These are phyloP conservation scores for Trametes sp. DNA, from an alignment of 1,284 basidiomycete genomes.

Conservation along the genomic window DNA sequence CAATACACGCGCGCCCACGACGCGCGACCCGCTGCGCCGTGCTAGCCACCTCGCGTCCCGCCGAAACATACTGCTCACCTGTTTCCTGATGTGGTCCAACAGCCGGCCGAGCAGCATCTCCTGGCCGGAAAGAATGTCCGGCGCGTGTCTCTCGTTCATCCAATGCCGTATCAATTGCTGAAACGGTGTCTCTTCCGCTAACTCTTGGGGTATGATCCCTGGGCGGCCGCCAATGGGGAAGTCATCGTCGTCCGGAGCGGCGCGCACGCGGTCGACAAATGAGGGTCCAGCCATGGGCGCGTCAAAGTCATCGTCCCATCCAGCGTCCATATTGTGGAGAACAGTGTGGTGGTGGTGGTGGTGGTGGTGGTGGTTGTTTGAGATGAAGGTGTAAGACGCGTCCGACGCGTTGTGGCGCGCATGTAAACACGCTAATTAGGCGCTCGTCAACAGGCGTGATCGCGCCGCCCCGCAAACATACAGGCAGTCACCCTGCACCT, in stretches of 20 bases:
- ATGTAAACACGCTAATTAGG: neutral
- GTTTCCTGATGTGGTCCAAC: conserved; percentile 85
- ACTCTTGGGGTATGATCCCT: conserved; percentile 30
- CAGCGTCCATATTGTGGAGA: conserved; percentile 22
- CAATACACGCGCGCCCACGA: no score
- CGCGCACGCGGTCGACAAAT: conserved; percentile 33
- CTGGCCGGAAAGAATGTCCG: conserved; percentile 80
- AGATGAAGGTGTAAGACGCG: conserved; percentile 6
- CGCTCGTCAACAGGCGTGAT: neutral
- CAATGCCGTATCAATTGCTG: conserved; percentile 79
- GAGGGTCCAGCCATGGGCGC: conserved; percentile 34
- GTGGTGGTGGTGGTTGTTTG: neutral
- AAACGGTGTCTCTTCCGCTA: conserved; percentile 52
- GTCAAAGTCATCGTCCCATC: conserved; percentile 34
- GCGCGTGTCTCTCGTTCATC: conserved; percentile 87
- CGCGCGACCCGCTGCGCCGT: neutral
- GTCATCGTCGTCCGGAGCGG: conserved; percentile 38
- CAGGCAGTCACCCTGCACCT: no score
- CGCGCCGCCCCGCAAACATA: neutral
- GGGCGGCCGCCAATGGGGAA: conserved; percentile 27
- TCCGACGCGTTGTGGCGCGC: conserved; percentile 10
- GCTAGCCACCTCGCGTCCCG: conserved; percentile 3
- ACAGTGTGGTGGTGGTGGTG: neutral
- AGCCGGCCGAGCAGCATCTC: conserved; percentile 76
- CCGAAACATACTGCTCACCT: conserved; percentile 61